Evolutionary conservation across 257 asterid species (phyloP).

Genomic region (Nicotiana noctiflora): DNA sequence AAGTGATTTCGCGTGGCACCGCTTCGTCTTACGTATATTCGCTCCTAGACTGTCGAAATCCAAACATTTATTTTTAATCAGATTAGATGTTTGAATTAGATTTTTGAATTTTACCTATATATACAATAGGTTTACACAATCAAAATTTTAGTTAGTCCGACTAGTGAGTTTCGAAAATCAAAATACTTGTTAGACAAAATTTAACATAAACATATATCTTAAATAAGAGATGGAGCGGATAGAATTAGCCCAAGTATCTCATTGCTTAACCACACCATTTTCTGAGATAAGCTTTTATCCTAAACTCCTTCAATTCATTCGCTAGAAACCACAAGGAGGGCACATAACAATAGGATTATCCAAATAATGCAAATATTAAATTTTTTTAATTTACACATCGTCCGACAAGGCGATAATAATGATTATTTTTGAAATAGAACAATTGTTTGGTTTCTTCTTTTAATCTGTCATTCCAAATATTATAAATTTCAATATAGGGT

Average conservation of each 20-base stretch:
- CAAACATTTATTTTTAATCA: too few species aligned
- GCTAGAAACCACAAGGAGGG: background rate
- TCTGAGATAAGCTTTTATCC: background rate
- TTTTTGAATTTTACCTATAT: too few species aligned
- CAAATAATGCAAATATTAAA: too few species aligned
- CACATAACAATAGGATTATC: background rate
- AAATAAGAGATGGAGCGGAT: background rate
- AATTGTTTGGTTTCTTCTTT: too few species aligned
- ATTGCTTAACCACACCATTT: background rate
- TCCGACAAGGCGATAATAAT: background rate
- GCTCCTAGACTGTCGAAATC: too few species aligned
- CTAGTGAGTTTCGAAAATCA: accelerated
- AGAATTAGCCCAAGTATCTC: background rate
- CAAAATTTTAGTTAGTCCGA: background rate
- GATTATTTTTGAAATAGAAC: too few species aligned
- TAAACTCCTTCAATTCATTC: background rate
- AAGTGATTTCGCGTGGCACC: too few species aligned
- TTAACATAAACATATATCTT: background rate
- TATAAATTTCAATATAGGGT: too few species aligned
- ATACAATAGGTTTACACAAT: too few species aligned
- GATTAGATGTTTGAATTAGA: too few species aligned
- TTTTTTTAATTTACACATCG: background rate
- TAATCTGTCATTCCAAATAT: background rate
- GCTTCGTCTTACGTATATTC: too few species aligned
- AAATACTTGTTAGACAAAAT: background rate